These are phyloP conservation scores for Penicillium longicatenatum DNA, from an alignment of 495 filamentous ascomycete genomes.

Conservation along the genomic window DNA sequence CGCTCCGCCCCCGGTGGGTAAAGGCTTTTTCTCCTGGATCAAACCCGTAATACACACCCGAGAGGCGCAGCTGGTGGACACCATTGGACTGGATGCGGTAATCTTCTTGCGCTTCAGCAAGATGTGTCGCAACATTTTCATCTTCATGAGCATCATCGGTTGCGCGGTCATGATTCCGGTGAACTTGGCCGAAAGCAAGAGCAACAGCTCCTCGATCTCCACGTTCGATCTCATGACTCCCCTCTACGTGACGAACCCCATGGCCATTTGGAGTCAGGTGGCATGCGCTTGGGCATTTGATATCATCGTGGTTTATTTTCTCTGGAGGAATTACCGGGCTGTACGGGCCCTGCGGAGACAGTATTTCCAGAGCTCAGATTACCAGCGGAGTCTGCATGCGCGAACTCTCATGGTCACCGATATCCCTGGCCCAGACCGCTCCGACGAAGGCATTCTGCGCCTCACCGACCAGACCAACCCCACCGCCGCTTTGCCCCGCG, in stretches of 20 bases:
- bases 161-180: slow-evolving; percentile 82
- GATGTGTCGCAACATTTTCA: slow-evolving; percentile 93
- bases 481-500: slow-evolving; percentile 72
- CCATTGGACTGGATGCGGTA: slow-evolving; percentile 85
- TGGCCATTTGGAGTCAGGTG: slow-evolving; percentile 76
- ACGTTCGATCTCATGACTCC: slow-evolving; percentile 58
- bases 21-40: slow-evolving; percentile 84
- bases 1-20: slow-evolving; percentile 86
- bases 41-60: slow-evolving; percentile 72
- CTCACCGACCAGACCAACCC: slow-evolving; percentile 76
- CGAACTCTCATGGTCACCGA: slow-evolving; percentile 92
- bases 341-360: slow-evolving; percentile 68
- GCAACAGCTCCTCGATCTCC: slow-evolving; percentile 28
- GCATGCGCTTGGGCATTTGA: slow-evolving; percentile 78
- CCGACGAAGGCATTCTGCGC: slow-evolving; percentile 83
- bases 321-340: slow-evolving; percentile 87
- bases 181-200: slow-evolving; percentile 61
- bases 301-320: slow-evolving; percentile 70
- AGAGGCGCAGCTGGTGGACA: slow-evolving; percentile 73
- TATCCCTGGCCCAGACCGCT: slow-evolving; percentile 69
- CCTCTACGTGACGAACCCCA: slow-evolving; percentile 39
- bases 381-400: slow-evolving; percentile 84
- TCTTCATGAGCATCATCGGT: slow-evolving; percentile 70
- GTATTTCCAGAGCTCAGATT: slow-evolving; percentile 87
- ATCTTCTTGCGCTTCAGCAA: slow-evolving; percentile 85